Percentiles rank a stretch among this genome's conserved stretches.
phyloP scores from a whole-genome alignment of 106 monocot species.

The Dendrobium huoshanense region DNA sequence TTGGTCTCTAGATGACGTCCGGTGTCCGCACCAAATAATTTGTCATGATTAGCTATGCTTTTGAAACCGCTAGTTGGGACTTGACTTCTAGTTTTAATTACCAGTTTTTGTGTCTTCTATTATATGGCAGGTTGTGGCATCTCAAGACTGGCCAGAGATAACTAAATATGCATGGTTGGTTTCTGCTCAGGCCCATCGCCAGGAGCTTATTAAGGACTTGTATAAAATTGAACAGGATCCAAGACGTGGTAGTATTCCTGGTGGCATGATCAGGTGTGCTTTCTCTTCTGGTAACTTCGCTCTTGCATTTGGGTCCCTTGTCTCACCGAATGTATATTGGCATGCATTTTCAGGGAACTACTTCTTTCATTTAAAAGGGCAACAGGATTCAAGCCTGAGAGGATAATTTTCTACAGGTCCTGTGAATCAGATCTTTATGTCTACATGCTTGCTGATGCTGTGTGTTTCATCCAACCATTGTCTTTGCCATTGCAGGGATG shows the following conservation, averaged over 20 bases:
- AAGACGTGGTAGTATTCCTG: slow-evolving; percentile 18
- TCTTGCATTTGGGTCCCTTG: not conserved
- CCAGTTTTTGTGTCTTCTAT: not conserved
- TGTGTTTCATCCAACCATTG: not conserved
- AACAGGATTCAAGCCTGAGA: slow-evolving; percentile 41
- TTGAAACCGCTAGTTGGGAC: too few species aligned
- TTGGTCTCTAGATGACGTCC: too few species aligned
- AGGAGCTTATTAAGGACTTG: slow-evolving; percentile 38
- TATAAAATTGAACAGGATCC: slow-evolving; percentile 40
- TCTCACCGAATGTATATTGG: not conserved
- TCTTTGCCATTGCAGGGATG: slow-evolving; percentile 30
- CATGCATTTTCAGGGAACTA: slow-evolving; percentile 14
- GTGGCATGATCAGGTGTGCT: slow-evolving; percentile 48
- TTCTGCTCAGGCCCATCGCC: slow-evolving; percentile 19
- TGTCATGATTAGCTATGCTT: too few species aligned
- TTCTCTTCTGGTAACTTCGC: not conserved
- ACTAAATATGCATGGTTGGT: slow-evolving; percentile 46
- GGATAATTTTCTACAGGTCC: slow-evolving; percentile 65
- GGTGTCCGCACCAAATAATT: too few species aligned
- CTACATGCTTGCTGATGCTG: not conserved
- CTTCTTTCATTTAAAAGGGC: not conserved
- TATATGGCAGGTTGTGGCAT: slow-evolving; percentile 40
- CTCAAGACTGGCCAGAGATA: slow-evolving; percentile 53
- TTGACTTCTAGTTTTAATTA: too few species aligned
- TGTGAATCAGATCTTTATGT: not conserved